A percentile compares a stretch with the other conserved stretches of the same genome.
phyloP scores from a whole-genome alignment of 208 protist species.

The Trichomonas gallinae region DNA sequence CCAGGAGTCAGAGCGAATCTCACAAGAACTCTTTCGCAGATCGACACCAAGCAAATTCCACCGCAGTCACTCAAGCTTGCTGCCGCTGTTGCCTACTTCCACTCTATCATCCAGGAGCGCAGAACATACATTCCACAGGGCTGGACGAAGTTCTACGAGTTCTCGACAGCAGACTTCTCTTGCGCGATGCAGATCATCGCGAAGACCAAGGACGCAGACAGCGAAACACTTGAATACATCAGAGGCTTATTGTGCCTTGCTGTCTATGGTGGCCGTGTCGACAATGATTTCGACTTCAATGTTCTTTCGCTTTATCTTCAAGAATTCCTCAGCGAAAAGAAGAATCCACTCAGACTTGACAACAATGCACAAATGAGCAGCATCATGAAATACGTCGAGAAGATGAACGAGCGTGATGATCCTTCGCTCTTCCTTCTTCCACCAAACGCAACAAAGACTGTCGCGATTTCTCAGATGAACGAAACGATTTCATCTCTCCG shows the following conservation, averaged over 20 bases:
- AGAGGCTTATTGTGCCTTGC: constrained; percentile 72
- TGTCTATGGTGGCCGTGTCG: constrained; percentile 85
- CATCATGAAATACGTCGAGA: background rate
- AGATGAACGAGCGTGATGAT: background rate
- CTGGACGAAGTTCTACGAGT: constrained; percentile 88
- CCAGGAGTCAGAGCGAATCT: constrained; percentile 81
- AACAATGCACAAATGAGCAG: background rate
- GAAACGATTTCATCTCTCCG: background rate
- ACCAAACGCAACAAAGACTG: constrained; percentile 1
- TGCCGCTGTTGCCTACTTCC: constrained; percentile 68
- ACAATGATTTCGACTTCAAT: constrained; percentile 70
- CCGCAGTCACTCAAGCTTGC: constrained; percentile 35
- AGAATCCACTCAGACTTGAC: background rate
- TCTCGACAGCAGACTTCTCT: constrained; percentile 73
- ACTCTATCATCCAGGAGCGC: constrained; percentile 82
- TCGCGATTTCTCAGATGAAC: background rate
- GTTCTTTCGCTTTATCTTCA: constrained; percentile 65
- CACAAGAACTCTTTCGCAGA: constrained; percentile 63
- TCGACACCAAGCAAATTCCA: background rate
- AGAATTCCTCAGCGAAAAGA: constrained; percentile 55
- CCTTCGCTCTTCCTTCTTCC: background rate
- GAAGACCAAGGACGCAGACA: constrained; percentile 25
- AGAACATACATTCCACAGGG: constrained; percentile 85
- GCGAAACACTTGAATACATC: constrained; percentile 41
- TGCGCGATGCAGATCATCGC: constrained; percentile 67